A percentile compares a stretch with the other conserved stretches of the same genome.
Conservation (phyloP, 768 basidiomycete species). For the Xerocomellus chrysenteron region DNA sequence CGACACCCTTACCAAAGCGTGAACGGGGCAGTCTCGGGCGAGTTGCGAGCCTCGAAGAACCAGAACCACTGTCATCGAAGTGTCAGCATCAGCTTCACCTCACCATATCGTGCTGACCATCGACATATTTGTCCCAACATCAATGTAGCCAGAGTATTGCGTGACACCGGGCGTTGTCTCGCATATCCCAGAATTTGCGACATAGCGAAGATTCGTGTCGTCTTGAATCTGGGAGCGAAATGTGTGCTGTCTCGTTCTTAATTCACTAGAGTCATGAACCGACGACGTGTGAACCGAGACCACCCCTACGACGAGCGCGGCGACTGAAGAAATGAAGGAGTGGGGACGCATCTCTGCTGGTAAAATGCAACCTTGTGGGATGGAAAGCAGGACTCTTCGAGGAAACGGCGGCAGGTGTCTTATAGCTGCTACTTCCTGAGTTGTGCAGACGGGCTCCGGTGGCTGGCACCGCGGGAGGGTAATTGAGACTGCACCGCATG, state of each 20-base stretch:
- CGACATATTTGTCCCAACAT: conserved; percentile 56
- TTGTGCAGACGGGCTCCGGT: neutral
- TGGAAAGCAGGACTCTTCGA: neutral
- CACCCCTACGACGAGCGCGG: neutral
- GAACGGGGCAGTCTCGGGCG: conserved; percentile 62
- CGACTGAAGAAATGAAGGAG: neutral
- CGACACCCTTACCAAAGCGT: conserved; percentile 51
- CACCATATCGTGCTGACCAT: conserved; percentile 39
- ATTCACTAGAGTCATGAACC: neutral
- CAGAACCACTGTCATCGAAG: conserved; percentile 57
- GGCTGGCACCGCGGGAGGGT: neutral
- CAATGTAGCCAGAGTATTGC: conserved; percentile 63
- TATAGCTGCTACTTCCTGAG: neutral
- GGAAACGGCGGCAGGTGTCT: neutral
- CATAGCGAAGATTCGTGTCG: conserved; percentile 42
- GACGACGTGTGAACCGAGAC: neutral
- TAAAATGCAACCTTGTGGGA: neutral
- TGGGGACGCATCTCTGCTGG: conserved; percentile 16
- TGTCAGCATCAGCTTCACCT: conserved; percentile 1
- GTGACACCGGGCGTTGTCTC: conserved; percentile 62
- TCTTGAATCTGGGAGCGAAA: conserved; percentile 21
- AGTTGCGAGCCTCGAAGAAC: conserved; percentile 66
- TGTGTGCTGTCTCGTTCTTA: neutral
- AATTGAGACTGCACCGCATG: neutral
- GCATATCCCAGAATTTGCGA: conserved; percentile 60